These are phyloP conservation scores for Phaeodactylum tricornutum DNA, from an alignment of 108 stramenopile genomes.

Conservation along the genomic window DNA sequence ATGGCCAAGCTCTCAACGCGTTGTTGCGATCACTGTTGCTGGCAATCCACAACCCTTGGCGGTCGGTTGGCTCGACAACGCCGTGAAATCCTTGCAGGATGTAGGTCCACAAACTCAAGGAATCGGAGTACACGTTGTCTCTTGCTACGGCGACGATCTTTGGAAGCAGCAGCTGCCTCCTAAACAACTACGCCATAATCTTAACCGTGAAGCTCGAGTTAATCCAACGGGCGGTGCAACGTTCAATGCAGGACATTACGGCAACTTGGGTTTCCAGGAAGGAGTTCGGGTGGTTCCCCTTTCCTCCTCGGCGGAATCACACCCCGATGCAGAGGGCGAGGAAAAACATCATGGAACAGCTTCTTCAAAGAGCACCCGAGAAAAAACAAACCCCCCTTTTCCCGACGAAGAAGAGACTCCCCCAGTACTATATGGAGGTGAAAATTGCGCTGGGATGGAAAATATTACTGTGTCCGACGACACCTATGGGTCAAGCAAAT, in stretches of 20 bases:
- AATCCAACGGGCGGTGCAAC: conserved; percentile 35
- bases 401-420: not conserved
- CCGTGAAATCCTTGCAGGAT: conserved; percentile 1
- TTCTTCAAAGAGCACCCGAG: not conserved
- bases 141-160: conserved; percentile 78
- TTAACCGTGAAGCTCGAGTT: not conserved
- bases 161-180: conserved; percentile 33
- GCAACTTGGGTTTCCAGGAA: conserved; percentile 64
- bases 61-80: conserved; percentile 34
- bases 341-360: not conserved
- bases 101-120: conserved; percentile 56
- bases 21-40: conserved; percentile 36
- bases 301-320: not conserved
- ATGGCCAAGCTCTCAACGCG: not conserved
- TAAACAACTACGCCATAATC: conserved; percentile 1
- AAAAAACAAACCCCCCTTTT: no score
- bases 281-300: conserved; percentile 19
- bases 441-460: no score
- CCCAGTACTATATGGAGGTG: no score
- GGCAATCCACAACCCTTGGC: conserved; percentile 73
- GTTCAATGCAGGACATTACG: conserved; percentile 67
- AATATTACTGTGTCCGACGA: not conserved
- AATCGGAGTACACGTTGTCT: conserved; percentile 49
- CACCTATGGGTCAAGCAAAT: not conserved
- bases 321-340: not conserved